Conservation (phyloP, 805 yeast species). For the Metschnikowia henanensis region DNA sequence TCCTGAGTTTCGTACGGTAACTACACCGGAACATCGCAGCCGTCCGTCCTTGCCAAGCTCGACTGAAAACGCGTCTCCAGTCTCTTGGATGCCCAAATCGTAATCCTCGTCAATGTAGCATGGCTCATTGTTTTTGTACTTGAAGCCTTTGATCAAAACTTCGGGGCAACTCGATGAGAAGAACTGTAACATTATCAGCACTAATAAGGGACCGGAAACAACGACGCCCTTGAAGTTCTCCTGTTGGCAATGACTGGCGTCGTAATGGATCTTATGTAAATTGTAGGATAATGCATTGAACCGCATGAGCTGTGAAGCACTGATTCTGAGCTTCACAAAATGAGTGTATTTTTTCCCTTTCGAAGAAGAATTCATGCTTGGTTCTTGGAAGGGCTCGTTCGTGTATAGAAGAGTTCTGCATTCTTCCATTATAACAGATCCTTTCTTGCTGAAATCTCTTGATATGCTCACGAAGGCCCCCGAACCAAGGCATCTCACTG, state of each 20-base stretch:
- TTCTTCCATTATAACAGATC: slow-evolving; percentile 44
- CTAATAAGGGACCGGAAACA: slow-evolving; percentile 81
- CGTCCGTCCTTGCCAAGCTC: slow-evolving; percentile 4
- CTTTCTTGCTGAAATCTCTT: slow-evolving; percentile 42
- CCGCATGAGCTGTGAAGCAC: slow-evolving; percentile 50
- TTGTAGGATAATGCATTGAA: slow-evolving; percentile 80
- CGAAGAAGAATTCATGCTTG: background rate
- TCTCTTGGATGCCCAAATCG: slow-evolving; percentile 3
- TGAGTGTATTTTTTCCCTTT: background rate
- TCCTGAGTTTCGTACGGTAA: background rate
- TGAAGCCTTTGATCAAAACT: slow-evolving; percentile 29
- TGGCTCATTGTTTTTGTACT: slow-evolving; percentile 52
- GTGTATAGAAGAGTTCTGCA: slow-evolving; percentile 63
- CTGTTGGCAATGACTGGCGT: slow-evolving; percentile 48
- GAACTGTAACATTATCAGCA: slow-evolving; percentile 59
- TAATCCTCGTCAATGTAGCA: slow-evolving; percentile 41
- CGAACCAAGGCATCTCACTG: slow-evolving; percentile 34
- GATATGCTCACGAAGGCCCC: slow-evolving; percentile 55
- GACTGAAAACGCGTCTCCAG: background rate
- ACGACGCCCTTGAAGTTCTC: slow-evolving; percentile 66
- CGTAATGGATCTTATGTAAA: slow-evolving; percentile 82
- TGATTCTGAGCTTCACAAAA: slow-evolving; percentile 23
- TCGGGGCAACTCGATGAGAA: slow-evolving; percentile 22
- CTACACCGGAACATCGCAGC: slow-evolving; percentile 12
- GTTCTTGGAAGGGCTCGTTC: slow-evolving; percentile 29